Base-by-base conservation (phyloP, 2,329 filamentous ascomycete genomes). In the Hypoxylon sp. region DNA sequence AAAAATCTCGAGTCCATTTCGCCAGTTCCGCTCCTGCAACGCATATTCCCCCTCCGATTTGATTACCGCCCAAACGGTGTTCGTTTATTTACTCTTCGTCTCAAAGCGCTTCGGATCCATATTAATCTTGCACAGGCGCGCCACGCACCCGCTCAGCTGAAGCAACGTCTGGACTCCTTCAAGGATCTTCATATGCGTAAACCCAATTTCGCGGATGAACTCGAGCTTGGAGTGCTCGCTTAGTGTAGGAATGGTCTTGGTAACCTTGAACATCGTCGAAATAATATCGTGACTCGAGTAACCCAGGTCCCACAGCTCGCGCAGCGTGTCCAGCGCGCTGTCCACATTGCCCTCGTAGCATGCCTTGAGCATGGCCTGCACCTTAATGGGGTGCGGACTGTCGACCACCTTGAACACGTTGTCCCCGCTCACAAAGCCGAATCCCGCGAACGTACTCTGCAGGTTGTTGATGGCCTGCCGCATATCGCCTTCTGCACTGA, bases 211-310 rank as follows among this genome's bases (percentile, higher is more conserved):
- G 83, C 94, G 95, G 83, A 98, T 97, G 75, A 98, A 99, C 79
- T 98, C 95, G 69, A 99, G 85, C 84, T 98, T 98, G 14, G 94
- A 90, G 80, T 98, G 94, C 82, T 99, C 96, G 73, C 94, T 96
- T 63, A 99, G 84, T 1, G 92, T 94, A 1, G 93, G 92, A 66
- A 98, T 94, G 1, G 94, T 97, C 85, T 98, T 99, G 50, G 96
- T 98, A 67, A 99, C 96, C 77, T 92, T 91, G 86, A 99, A 98
- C 96, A 99, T 99, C 69, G 95, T 99, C 82, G 92, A 97, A 80
- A 99, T 97, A 75, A 99, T 97, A 80, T 99, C 96, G 83, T 99
- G 95, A 74, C 94, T 97, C n/a, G 94, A 97, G 83, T 99, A 99
- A 13, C 96, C 96, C 67, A 98, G 84, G 67, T 92, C 90, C 95